phyloP scores from a whole-genome alignment of 164 flowering plant genomes.

The Tetracentron sinense region DNA sequence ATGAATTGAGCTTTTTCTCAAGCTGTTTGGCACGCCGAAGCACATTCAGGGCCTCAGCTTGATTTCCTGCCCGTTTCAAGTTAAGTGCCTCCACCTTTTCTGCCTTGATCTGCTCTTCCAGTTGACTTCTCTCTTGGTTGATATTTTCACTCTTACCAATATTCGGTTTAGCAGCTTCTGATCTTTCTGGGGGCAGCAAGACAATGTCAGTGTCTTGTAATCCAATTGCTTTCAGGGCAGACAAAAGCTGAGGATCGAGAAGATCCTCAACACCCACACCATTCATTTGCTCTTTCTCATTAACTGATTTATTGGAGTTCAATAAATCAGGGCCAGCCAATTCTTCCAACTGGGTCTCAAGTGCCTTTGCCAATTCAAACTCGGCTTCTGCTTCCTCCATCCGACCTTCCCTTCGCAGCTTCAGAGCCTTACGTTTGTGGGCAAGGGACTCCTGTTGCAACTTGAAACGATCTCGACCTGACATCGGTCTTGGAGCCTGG shows the following conservation, averaged over 20 bases:
- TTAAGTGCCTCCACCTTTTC: conserved; percentile 80
- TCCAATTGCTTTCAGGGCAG: conserved; percentile 80
- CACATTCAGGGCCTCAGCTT: conserved; percentile 84
- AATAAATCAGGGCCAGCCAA: conserved; percentile 23
- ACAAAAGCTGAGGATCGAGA: conserved; percentile 88
- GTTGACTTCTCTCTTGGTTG: conserved; percentile 40
- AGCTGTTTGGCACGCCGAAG: conserved; percentile 68
- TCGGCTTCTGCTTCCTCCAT: conserved; percentile 81
- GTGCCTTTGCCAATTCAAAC: conserved; percentile 72
- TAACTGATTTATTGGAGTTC: conserved; percentile 14
- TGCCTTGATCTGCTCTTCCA: conserved; percentile 72
- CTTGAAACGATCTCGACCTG: conserved; percentile 81
- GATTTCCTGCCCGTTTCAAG: conserved; percentile 80
- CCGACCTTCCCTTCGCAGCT: conserved; percentile 83
- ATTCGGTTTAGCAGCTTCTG: conserved; percentile 27
- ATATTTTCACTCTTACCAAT: conserved; percentile 19
- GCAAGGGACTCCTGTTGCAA: conserved; percentile 82
- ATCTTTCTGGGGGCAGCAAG: conserved; percentile 21
- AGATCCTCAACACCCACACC: conserved; percentile 65
- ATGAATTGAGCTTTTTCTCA: conserved; percentile 75
- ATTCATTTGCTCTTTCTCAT: conserved; percentile 30
- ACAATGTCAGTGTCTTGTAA: conserved; percentile 33
- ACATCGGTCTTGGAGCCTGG: conserved; percentile 44
- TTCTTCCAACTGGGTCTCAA: conserved; percentile 75
- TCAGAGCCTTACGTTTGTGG: conserved; percentile 84